Percentiles rank a stretch among this genome's conserved stretches.
Conservation (phyloP, 495 filamentous ascomycete species). For the Penicillium coprophilum region DNA sequence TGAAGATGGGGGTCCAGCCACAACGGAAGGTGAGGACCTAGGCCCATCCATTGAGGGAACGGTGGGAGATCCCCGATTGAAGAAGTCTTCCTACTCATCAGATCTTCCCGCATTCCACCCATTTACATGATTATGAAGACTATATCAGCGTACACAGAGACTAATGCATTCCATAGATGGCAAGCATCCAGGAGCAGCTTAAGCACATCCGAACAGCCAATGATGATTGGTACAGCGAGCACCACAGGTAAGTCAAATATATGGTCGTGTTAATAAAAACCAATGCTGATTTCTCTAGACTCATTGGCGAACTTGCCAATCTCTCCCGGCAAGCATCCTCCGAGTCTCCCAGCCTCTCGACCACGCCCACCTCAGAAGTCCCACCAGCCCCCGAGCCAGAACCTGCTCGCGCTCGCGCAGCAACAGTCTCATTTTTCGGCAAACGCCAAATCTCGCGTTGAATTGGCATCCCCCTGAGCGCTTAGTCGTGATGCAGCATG, state of each 20-base stretch:
- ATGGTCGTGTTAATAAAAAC: neutral
- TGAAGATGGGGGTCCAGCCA: conserved; percentile 40
- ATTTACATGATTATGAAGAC: conserved; percentile 32
- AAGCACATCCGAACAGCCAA: conserved; percentile 47
- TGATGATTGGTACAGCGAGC: conserved; percentile 49
- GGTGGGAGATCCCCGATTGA: conserved; percentile 50
- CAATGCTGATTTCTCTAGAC: conserved; percentile 25
- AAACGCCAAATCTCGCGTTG: conserved; percentile 6
- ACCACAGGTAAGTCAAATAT: conserved; percentile 37
- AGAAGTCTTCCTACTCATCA: conserved; percentile 35
- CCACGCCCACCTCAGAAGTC: conserved; percentile 34
- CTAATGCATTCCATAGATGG: conserved; percentile 43
- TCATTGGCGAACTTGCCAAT: conserved; percentile 45
- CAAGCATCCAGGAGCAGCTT: conserved; percentile 54
- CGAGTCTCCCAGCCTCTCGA: conserved; percentile 33
- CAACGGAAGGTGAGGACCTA: conserved; percentile 54
- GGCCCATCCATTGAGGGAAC: conserved; percentile 56
- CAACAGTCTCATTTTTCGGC: conserved; percentile 16
- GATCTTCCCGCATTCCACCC: conserved; percentile 37
- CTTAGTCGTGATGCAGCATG: conserved; percentile 16
- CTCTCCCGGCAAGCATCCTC: conserved; percentile 39
- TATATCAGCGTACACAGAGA: conserved; percentile 21
- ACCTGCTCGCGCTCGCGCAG: conserved; percentile 16
- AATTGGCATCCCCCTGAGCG: conserved; percentile 3
- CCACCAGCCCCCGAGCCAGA: conserved; percentile 25